Percentiles rank a stretch among this genome's conserved stretches.
Evolutionary conservation across 2,329 filamentous ascomycete species (phyloP).

Genomic region (Cytospora piceicola): DNA sequence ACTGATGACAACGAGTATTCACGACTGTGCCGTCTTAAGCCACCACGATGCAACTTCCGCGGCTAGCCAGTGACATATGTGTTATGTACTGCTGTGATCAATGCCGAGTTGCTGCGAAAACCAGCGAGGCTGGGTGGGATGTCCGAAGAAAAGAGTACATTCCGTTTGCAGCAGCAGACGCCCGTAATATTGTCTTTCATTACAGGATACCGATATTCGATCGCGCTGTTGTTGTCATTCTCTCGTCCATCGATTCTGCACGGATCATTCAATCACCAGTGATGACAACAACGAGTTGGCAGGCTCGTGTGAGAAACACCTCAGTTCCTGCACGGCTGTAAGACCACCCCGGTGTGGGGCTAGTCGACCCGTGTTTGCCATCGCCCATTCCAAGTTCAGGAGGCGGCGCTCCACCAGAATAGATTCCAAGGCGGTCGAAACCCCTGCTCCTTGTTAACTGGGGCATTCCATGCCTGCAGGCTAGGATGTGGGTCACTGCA

Average conservation of each 20-base stretch:
- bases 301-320: not conserved
- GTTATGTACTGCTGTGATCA: not conserved
- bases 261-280: not conserved
- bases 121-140: not conserved
- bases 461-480: conserved; percentile 16
- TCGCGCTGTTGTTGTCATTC: not conserved
- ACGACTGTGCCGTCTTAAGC: conserved; percentile 13
- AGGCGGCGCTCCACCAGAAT: conserved; percentile 17
- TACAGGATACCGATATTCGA: not conserved
- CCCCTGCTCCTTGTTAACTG: conserved; percentile 12
- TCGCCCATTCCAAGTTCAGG: conserved; percentile 12
- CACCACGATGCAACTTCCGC: conserved; percentile 22
- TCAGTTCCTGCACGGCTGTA: not conserved
- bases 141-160: not conserved
- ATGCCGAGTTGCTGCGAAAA: conserved; percentile 2
- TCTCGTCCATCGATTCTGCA: not conserved
- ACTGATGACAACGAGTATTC: conserved; percentile 13
- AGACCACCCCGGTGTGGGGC: not conserved
- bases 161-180: not conserved
- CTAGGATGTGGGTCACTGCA: not conserved
- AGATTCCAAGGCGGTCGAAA: conserved; percentile 19
- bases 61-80: conserved; percentile 3
- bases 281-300: not conserved
- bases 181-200: not conserved
- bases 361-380: conserved; percentile 1